Evolutionary conservation across 345 rosid species (phyloP).

Genomic region (Microthlaspi erraticum): DNA sequence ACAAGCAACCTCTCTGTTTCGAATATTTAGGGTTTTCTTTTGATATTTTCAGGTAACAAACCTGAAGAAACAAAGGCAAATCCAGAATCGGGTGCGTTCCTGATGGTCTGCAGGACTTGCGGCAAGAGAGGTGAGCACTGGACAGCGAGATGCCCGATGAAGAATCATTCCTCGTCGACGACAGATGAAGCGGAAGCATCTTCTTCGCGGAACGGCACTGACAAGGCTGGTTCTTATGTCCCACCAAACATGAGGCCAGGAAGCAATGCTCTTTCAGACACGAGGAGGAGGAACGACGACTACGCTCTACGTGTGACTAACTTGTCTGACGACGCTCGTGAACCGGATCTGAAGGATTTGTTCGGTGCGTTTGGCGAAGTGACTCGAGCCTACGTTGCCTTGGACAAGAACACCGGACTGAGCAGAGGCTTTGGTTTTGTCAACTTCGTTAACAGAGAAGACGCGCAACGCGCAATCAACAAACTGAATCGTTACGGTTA

Average conservation of each 20-base stretch:
- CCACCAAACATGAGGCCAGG: conserved; percentile 64
- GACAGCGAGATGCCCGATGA: conserved; percentile 74
- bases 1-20: not conserved
- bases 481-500: conserved; percentile 80
- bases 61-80: conserved; percentile 53
- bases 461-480: conserved; percentile 76
- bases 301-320: conserved; percentile 74
- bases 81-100: conserved; percentile 50
- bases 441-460: conserved; percentile 73
- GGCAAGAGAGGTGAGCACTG: conserved; percentile 84
- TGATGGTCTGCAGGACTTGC: conserved; percentile 73
- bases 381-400: conserved; percentile 68
- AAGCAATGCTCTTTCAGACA: conserved; percentile 54
- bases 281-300: conserved; percentile 78
- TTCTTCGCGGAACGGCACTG: conserved; percentile 32
- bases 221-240: conserved; percentile 48
- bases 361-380: conserved; percentile 72
- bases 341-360: conserved; percentile 67
- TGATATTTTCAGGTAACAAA: conserved; percentile 52
- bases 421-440: conserved; percentile 85
- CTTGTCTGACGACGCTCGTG: conserved; percentile 75
- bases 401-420: conserved; percentile 71
- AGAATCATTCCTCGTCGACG: conserved; percentile 67
- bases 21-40: not conserved
- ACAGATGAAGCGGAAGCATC: conserved; percentile 44